Conservation (phyloP, 345 rosid species). For the Euphorbia peplus region DNA sequence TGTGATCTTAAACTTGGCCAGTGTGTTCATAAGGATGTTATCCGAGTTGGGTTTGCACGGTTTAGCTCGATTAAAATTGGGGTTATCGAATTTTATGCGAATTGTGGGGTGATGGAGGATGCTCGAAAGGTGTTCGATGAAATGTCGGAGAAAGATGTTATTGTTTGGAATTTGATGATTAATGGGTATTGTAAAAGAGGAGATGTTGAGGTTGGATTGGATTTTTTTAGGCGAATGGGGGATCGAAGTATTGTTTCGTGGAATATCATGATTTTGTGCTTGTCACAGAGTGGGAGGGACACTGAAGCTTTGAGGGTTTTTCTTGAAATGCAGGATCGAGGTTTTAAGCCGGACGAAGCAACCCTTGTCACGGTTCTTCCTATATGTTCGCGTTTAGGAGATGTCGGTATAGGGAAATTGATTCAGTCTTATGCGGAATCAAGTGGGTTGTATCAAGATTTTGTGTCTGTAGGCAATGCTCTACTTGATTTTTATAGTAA, state of each 20-base stretch:
- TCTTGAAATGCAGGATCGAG: slow-evolving; percentile 54
- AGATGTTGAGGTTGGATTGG: slow-evolving; percentile 45
- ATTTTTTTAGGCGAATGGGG: slow-evolving; percentile 49
- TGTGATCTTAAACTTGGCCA: slow-evolving; percentile 35
- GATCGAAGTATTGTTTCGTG: slow-evolving; percentile 58
- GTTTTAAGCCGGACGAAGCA: slow-evolving; percentile 57
- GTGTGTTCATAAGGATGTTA: slow-evolving; percentile 51
- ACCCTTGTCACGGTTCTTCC: slow-evolving; percentile 61
- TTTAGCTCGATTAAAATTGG: slow-evolving; percentile 54
- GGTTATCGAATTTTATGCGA: slow-evolving; percentile 46
- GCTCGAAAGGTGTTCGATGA: slow-evolving; percentile 58
- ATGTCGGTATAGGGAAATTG: slow-evolving; percentile 46
- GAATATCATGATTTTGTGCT: slow-evolving; percentile 63
- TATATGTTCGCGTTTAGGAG: slow-evolving; percentile 57
- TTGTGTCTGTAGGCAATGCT: slow-evolving; percentile 57
- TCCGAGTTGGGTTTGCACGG: slow-evolving; percentile 42
- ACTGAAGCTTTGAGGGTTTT: slow-evolving; percentile 58
- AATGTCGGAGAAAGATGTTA: slow-evolving; percentile 45
- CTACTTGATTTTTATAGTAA: slow-evolving; percentile 60
- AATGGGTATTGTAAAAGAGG: slow-evolving; percentile 58
- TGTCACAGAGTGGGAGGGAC: slow-evolving; percentile 52
- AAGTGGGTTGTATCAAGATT: slow-evolving; percentile 30
- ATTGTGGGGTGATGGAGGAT: slow-evolving; percentile 51
- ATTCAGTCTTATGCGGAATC: slow-evolving; percentile 52
- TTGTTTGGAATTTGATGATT: slow-evolving; percentile 67